A percentile compares a stretch with the other conserved stretches of the same genome.
Evolutionary conservation across 495 filamentous ascomycete genomes (phyloP).

Genomic region (Aspergillus nanangensis): DNA sequence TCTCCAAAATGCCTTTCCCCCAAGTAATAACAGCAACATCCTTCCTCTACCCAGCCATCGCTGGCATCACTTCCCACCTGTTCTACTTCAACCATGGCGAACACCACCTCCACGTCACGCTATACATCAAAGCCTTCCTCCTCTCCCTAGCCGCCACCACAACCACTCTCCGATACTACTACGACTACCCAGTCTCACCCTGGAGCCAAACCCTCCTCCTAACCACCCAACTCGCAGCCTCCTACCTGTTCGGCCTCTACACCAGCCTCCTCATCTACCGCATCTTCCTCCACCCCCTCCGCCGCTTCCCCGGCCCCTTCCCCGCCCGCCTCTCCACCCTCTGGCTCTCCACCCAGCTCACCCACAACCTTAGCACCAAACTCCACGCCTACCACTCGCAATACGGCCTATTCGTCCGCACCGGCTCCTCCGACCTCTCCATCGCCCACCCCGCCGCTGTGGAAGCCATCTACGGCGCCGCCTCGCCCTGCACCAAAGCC

Average conservation of each 20-base stretch:
- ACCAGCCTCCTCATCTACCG: slow-evolving; percentile 28
- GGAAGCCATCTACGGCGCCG: slow-evolving; percentile 25
- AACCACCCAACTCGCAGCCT: slow-evolving; percentile 1
- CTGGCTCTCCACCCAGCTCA: slow-evolving; percentile 13
- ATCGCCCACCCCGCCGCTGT: slow-evolving; percentile 29
- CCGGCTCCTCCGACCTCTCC: slow-evolving; percentile 29
- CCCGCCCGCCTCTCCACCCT: slow-evolving; percentile 19
- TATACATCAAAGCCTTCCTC: slow-evolving; percentile 18
- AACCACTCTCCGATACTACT: neutral
- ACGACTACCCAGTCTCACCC: neutral
- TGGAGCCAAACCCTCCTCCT: slow-evolving; percentile 1
- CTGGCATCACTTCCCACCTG: slow-evolving; percentile 11
- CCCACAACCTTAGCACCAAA: slow-evolving; percentile 13
- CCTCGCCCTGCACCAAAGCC: slow-evolving; percentile 29
- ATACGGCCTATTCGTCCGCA: slow-evolving; percentile 36
- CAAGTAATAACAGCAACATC: no score
- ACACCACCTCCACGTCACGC: slow-evolving; percentile 27
- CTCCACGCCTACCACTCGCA: slow-evolving; percentile 27
- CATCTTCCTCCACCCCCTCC: slow-evolving; percentile 25
- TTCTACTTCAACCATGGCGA: slow-evolving; percentile 29
- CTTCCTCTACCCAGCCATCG: no score
- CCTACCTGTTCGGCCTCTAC: slow-evolving; percentile 28
- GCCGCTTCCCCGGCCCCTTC: slow-evolving; percentile 29
- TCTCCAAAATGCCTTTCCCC: no score
- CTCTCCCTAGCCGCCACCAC: slow-evolving; percentile 3